Conservation (phyloP, 2,329 filamentous ascomycete genomes). For the Scedosporium dehoogii region DNA sequence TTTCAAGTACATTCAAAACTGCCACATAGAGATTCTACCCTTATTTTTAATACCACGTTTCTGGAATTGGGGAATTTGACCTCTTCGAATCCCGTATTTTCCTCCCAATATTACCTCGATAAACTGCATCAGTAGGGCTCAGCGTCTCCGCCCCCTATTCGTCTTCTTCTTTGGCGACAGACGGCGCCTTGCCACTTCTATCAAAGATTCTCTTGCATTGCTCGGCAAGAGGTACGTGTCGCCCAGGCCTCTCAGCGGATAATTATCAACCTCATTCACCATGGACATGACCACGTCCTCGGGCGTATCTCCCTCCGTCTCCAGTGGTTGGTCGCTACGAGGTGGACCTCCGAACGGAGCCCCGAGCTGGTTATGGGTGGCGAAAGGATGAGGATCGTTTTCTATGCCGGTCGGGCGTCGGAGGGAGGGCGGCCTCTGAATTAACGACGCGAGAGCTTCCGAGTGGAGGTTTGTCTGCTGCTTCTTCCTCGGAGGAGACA, state of each 20-base stretch:
- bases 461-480: background rate
- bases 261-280: background rate
- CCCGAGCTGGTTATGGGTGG: background rate
- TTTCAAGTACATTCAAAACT: background rate
- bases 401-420: background rate
- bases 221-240: background rate
- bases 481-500: background rate
- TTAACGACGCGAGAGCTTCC: background rate
- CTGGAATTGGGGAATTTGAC: no score
- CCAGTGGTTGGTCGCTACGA: background rate
- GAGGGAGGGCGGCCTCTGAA: background rate
- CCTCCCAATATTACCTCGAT: no score
- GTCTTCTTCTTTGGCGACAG: background rate
- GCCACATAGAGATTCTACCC: background rate
- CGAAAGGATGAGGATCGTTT: background rate
- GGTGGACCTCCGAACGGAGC: background rate
- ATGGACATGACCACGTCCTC: background rate
- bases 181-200: background rate
- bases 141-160: no score
- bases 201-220: background rate
- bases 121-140: no score
- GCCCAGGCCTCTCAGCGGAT: background rate
- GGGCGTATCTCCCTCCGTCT: background rate
- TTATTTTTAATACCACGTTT: no score
- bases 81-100: no score